Evolutionary conservation across 1,139 yeast genomes (phyloP), one percentile per base, ranked within the genome.

Genomic region (Yamadazyma diospyri): DNA sequence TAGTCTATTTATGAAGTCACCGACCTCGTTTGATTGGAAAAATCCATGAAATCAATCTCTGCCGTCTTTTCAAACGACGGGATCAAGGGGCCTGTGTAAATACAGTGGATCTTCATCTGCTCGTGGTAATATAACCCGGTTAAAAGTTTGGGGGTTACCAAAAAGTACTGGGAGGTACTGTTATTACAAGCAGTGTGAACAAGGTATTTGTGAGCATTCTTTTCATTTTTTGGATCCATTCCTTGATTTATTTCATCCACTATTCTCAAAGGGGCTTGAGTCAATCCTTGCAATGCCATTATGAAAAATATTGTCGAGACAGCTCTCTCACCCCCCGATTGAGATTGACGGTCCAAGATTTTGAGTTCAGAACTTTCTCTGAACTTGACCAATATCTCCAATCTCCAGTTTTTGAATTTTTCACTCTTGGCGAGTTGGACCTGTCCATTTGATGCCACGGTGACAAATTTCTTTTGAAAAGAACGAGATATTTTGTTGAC

Each of bases 191-290:
- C 94, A 29, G 84, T 80, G 37, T 82, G 79, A 3, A 92, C 97
- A 72, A 94, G 81, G 43, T 86, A 76, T 42, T 78, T 75, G 52
- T 92, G 97, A 3, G 94, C 94, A 61, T 78, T 72, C 42, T 94
- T 76, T 57, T 94, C 98, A 52, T 92, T 92, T 40, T 76, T 76
- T 6, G 95, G 87, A 59, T 94, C 99, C 97, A 94, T 89, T 43
- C 98, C 99, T 61, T 94, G 99, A 56, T 94, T 94, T 43, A 94
- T 94, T 63, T 94, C 99, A 58, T 94, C 99, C 5, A 94, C 97
- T 3, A 92, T 92, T 49, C 97, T 69, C 52, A 94, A 87, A 7
- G 98, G 98, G 0, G 97, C 88, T 25, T 74, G 74, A 0, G 97
- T 81, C 38, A 86, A 68, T n/a, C 89, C 92, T 60, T 94, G 99